A percentile compares a stretch with the other conserved stretches of the same genome.
Evolutionary conservation across 129 eudicot genomes (phyloP).

Genomic region (Kitagawia praeruptora): DNA sequence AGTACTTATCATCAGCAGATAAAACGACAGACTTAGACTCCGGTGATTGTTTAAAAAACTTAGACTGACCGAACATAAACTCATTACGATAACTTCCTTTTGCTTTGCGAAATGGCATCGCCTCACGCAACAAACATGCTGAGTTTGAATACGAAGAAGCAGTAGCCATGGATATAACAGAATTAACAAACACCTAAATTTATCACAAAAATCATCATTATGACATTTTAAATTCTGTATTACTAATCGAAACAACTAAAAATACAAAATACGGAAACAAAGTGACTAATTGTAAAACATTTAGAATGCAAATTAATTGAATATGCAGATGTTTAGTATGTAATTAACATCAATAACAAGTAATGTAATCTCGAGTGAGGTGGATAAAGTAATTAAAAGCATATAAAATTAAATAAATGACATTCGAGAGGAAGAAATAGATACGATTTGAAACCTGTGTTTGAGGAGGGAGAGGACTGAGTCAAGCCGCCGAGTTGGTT

Average conservation of each 20-base stretch:
- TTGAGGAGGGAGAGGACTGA: neutral
- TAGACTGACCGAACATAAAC: slow-evolving; percentile 9
- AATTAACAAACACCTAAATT: neutral
- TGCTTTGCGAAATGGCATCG: slow-evolving; percentile 11
- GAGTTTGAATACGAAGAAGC: slow-evolving; percentile 39
- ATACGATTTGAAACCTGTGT: neutral
- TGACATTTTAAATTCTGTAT: too few relatives aligned
- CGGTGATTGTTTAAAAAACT: slow-evolving; percentile 12
- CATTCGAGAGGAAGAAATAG: neutral
- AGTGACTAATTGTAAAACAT: neutral
- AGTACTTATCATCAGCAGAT: slow-evolving; percentile 20
- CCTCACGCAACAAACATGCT: slow-evolving; percentile 28
- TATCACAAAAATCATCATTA: neutral
- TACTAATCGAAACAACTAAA: neutral
- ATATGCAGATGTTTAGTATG: neutral
- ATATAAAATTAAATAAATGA: neutral
- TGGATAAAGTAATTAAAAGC: neutral
- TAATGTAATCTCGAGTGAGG: neutral
- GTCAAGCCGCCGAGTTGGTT: slow-evolving; percentile 1
- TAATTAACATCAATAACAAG: neutral
- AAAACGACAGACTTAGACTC: slow-evolving; percentile 11
- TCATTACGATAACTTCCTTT: slow-evolving; percentile 7
- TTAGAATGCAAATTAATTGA: neutral
- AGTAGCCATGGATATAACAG: slow-evolving; percentile 32
- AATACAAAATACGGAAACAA: too few relatives aligned